These are phyloP conservation scores for Solanum chacoense DNA, from an alignment of 305 asterid species.

Conservation along the genomic window DNA sequence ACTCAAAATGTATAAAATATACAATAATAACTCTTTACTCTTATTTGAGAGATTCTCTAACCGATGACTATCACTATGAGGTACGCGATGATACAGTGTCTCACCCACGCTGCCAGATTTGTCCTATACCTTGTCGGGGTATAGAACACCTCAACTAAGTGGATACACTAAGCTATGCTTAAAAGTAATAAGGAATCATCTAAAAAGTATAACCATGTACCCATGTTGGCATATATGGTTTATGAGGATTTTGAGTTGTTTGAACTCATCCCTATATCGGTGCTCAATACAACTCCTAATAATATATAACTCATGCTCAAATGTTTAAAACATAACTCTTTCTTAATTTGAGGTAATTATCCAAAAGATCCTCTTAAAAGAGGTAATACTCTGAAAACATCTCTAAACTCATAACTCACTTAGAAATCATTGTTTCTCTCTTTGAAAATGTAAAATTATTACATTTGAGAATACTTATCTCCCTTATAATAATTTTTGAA, in stretches of 20 bases:
- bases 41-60: neutral
- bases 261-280: neutral
- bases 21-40: neutral
- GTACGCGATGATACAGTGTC: neutral
- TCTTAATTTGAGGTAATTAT: neutral
- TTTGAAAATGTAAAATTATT: neutral
- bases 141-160: neutral
- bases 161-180: neutral
- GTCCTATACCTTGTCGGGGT: neutral
- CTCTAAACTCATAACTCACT: neutral
- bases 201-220: neutral
- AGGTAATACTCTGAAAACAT: neutral
- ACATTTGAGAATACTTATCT: neutral
- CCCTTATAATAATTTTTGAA: too few species aligned
- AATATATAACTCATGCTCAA: neutral
- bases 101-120: neutral
- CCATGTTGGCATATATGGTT: neutral
- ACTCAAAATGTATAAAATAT: too few species aligned
- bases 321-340: neutral
- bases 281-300: neutral
- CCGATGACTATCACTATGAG: neutral
- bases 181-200: neutral
- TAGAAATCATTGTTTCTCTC: neutral
- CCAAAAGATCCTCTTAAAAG: too few species aligned
- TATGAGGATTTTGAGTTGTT: neutral